Percentiles rank a stretch among this genome's conserved stretches.
Conservation (phyloP, 2,329 filamentous ascomycete species). For the Trichophaea hybrida region DNA sequence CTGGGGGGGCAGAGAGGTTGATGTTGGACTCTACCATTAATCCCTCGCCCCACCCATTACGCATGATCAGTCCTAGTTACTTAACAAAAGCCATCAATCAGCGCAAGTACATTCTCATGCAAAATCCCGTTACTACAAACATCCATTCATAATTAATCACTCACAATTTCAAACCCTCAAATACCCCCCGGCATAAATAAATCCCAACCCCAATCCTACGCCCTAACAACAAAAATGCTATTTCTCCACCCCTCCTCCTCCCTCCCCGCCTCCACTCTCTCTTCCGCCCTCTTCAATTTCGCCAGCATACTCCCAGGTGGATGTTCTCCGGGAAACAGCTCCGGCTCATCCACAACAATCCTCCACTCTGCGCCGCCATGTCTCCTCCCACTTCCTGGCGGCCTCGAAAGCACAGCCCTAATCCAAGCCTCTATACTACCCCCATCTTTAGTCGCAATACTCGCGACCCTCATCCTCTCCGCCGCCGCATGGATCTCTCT, state of each 20-base stretch:
- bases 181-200: too few relatives aligned
- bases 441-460: conserved; percentile 18
- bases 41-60: too few relatives aligned
- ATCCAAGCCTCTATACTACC: conserved; percentile 24
- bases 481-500: conserved; percentile 18
- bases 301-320: conserved; percentile 12
- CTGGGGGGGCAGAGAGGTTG: too few relatives aligned
- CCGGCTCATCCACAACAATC: conserved; percentile 13
- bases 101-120: too few relatives aligned
- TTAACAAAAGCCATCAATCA: too few relatives aligned
- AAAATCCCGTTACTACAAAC: too few relatives aligned
- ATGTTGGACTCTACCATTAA: too few relatives aligned
- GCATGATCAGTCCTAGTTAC: too few relatives aligned
- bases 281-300: conserved; percentile 13
- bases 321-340: conserved; percentile 21
- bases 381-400: conserved; percentile 4
- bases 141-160: too few relatives aligned
- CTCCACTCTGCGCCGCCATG: conserved; percentile 5
- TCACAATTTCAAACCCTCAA: too few relatives aligned
- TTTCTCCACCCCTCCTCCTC: conserved; percentile 20
- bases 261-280: conserved; percentile 12
- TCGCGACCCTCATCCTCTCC: conserved; percentile 20
- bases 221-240: conserved; percentile 17
- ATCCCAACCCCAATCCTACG: background rate
- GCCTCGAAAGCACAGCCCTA: conserved; percentile 18